These are phyloP conservation scores for Magnolia sinica DNA, from an alignment of 164 flowering plant species.

Conservation along the genomic window DNA sequence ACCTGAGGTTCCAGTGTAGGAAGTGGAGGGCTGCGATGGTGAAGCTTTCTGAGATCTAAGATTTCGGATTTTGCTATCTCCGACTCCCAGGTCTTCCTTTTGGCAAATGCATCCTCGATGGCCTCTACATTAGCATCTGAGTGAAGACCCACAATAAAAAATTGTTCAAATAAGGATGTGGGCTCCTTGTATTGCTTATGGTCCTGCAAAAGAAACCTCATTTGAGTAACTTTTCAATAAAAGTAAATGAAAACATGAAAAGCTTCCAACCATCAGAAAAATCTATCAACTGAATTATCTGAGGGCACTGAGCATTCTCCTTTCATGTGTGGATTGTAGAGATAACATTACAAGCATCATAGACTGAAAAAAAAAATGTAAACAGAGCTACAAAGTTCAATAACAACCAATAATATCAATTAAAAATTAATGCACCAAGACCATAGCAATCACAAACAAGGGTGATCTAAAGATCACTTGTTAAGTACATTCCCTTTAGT, in stretches of 20 bases:
- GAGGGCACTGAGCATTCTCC: not conserved
- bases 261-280: slow-evolving; percentile 3
- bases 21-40: slow-evolving; percentile 45
- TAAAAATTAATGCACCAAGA: too few species aligned
- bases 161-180: slow-evolving; percentile 78
- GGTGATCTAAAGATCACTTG: too few species aligned
- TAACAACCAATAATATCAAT: not conserved
- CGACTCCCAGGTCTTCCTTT: slow-evolving; percentile 72
- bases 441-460: too few species aligned
- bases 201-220: slow-evolving; percentile 41
- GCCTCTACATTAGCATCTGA: slow-evolving; percentile 70
- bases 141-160: slow-evolving; percentile 78
- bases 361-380: not conserved
- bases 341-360: too few species aligned
- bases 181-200: slow-evolving; percentile 64
- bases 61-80: slow-evolving; percentile 46
- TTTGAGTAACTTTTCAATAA: not conserved
- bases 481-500: too few species aligned
- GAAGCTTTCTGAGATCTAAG: slow-evolving; percentile 36
- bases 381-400: not conserved
- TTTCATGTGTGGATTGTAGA: not conserved
- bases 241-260: not conserved
- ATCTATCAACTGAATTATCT: not conserved
- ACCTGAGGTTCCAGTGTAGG: slow-evolving; percentile 90
- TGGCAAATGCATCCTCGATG: slow-evolving; percentile 77